phyloP scores from a whole-genome alignment of 805 yeast species.

The Torulaspora quercuum region DNA sequence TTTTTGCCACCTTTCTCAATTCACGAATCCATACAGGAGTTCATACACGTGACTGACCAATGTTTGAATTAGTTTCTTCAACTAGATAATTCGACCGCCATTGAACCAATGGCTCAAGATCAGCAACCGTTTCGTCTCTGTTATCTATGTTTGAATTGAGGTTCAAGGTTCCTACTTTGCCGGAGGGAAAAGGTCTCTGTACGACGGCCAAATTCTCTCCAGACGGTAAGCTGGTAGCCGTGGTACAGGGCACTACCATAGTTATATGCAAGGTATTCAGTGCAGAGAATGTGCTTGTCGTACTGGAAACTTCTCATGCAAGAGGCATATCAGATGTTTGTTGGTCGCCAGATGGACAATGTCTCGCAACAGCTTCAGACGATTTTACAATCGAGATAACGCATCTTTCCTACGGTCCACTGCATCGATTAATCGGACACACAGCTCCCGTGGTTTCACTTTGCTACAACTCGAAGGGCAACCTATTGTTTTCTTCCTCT shows the following conservation, averaged over 20 bases:
- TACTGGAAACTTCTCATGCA: constrained; percentile 38
- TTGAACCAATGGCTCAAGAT: too few relatives aligned
- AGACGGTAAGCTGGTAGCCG: constrained; percentile 54
- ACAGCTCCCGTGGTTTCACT: constrained; percentile 80
- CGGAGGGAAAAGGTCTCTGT: constrained; percentile 11
- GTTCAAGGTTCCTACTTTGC: constrained; percentile 7
- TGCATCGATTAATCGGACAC: constrained; percentile 61
- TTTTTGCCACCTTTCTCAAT: constrained; percentile 12
- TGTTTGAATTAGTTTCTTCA: too few relatives aligned
- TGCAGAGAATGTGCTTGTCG: constrained; percentile 28
- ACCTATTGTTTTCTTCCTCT: constrained; percentile 73
- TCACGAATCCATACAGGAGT: background rate
- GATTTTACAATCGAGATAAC: constrained; percentile 78
- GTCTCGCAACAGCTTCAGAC: constrained; percentile 81
- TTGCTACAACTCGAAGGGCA: constrained; percentile 69
- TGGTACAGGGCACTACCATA: constrained; percentile 56
- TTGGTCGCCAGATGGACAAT: constrained; percentile 71
- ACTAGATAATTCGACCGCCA: too few relatives aligned
- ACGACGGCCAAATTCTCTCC: constrained; percentile 61
- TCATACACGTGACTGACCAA: constrained; percentile 6
- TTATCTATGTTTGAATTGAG: constrained; percentile 10
- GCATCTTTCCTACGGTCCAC: constrained; percentile 48
- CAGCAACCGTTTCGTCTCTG: background rate
- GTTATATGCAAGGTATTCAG: constrained; percentile 51
- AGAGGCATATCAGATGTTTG: constrained; percentile 70